Percentiles rank a stretch among this genome's conserved stretches.
Evolutionary conservation across 768 basidiomycete genomes (phyloP).

Genomic region (Tricholoma bakamatsutake): DNA sequence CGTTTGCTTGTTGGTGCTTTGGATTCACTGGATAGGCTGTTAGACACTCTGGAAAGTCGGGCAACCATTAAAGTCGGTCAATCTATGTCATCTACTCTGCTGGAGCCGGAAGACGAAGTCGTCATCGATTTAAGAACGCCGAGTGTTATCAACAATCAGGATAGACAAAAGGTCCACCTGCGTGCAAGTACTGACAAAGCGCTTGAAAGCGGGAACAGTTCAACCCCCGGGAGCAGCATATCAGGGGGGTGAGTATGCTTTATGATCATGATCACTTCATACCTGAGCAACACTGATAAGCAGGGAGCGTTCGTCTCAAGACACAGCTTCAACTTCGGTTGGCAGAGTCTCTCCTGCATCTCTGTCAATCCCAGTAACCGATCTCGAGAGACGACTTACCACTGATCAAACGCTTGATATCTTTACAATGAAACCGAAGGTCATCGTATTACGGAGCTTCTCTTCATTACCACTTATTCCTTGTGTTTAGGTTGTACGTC

Average conservation of each 20-base stretch:
- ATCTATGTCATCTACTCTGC: slow-evolving; percentile 11
- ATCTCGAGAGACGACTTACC: slow-evolving; percentile 76
- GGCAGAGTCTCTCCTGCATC: slow-evolving; percentile 48
- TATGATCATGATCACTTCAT: not conserved
- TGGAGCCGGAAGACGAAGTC: slow-evolving; percentile 48
- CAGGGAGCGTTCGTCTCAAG: slow-evolving; percentile 58
- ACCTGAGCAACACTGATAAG: slow-evolving; percentile 4
- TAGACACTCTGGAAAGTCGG: slow-evolving; percentile 61
- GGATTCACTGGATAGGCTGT: slow-evolving; percentile 71
- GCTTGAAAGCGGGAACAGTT: slow-evolving; percentile 43
- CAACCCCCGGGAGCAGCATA: slow-evolving; percentile 44
- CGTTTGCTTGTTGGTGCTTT: slow-evolving; percentile 72
- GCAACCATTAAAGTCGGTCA: slow-evolving; percentile 46
- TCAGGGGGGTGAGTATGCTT: slow-evolving; percentile 48
- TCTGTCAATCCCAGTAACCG: slow-evolving; percentile 53
- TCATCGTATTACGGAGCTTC: slow-evolving; percentile 22
- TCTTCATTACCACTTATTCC: slow-evolving; percentile 2
- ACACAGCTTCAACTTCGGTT: slow-evolving; percentile 49
- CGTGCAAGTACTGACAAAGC: slow-evolving; percentile 22
- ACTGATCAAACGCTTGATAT: slow-evolving; percentile 83
- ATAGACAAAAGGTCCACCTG: slow-evolving; percentile 13
- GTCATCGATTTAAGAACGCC: slow-evolving; percentile 50
- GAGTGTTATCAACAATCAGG: slow-evolving; percentile 22
- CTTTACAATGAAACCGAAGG: slow-evolving; percentile 94
- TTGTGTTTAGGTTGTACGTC: slow-evolving; percentile 62